Base-by-base conservation (phyloP, 2,329 filamentous ascomycete species). In the Pseudogymnoascus sp. region DNA sequence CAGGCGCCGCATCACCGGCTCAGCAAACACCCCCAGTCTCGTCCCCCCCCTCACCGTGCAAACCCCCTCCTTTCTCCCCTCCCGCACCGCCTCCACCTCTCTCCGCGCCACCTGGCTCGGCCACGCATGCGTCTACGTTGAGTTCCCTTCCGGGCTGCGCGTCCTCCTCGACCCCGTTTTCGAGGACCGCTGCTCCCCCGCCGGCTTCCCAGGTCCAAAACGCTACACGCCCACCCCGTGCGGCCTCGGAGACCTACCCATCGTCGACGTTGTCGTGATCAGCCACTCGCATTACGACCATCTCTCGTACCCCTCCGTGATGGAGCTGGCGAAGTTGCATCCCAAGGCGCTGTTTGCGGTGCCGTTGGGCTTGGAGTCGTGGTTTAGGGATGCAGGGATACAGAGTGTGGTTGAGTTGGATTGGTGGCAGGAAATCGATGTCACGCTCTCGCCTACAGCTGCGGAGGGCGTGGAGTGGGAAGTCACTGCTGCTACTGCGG, bases 91-190 rank as follows among this genome's bases (percentile, higher is more conserved):
- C 13, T 68, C 68, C 6, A 64, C 68, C 1, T 86, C 83, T 42
- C 82, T 97, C 23, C 86, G 92, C 62, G 90, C 93, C 35, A 97
- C 93, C 42, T 97, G 93, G 93, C 85, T 97, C 2, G 93, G 93
- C 37, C 93, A 97, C 75, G 93, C 93, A 3, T 96, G 92, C 78
- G 96, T 92, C 78, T 93, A 91, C 71, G 85, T 96, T 69, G 93
- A 97, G 75, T 97, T 93, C 70, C 91, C 92, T 1, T 83, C 84
- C 13, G 93, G 93, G 0, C 80, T 97, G 62, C 87, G 93, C 62
- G 91, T 96, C 3, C 83, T 97, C 3, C 97, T 96, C 74, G 93
- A 97, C 72, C 93, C 93, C 1, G 93, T 97, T 35, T 96, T 97
- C 68, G 91, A 93, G 73, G 86, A 91, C 66, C 86, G 91, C 69